phyloP scores from a whole-genome alignment of 202 grass and related monocot genomes.

The Saccharum hybrid region DNA sequence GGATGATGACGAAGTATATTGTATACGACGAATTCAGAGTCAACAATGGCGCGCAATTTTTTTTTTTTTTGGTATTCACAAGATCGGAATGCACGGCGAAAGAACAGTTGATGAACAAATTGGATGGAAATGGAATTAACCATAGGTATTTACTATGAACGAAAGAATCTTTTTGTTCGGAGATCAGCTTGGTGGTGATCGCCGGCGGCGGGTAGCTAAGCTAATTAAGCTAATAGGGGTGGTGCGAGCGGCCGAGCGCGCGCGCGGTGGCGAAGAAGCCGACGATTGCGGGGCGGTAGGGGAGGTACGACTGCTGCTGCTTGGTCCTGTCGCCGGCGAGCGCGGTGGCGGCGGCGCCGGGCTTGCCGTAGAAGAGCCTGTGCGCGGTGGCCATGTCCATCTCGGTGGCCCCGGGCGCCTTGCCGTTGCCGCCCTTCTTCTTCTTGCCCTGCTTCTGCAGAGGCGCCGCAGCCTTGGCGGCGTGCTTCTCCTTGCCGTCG shows the following conservation, averaged over 20 bases:
- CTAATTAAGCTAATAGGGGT: constrained; percentile 36
- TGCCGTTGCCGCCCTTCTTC: not conserved
- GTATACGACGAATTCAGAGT: not conserved
- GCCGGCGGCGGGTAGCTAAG: not conserved
- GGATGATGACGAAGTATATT: not conserved
- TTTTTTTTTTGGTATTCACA: not conserved
- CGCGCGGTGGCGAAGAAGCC: constrained; percentile 60
- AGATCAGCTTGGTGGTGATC: not conserved
- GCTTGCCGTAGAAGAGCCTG: constrained; percentile 65
- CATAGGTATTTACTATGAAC: not conserved
- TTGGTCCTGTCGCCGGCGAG: constrained; percentile 14
- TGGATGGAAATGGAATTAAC: not conserved
- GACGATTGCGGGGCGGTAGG: constrained; percentile 57
- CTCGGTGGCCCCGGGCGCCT: not conserved
- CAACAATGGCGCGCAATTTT: not conserved
- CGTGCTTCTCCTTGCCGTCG: too few species aligned
- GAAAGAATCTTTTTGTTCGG: not conserved
- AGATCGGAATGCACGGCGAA: not conserved
- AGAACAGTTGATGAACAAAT: not conserved
- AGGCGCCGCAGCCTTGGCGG: not conserved
- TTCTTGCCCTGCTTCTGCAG: constrained; percentile 4
- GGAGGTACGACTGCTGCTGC: constrained; percentile 57
- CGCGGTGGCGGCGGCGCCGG: not conserved
- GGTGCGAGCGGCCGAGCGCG: constrained; percentile 50
- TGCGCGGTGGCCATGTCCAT: constrained; percentile 67